Evolutionary conservation across 1,139 yeast genomes (phyloP).

Genomic region (Keqinozyma sinolaborantium): DNA sequence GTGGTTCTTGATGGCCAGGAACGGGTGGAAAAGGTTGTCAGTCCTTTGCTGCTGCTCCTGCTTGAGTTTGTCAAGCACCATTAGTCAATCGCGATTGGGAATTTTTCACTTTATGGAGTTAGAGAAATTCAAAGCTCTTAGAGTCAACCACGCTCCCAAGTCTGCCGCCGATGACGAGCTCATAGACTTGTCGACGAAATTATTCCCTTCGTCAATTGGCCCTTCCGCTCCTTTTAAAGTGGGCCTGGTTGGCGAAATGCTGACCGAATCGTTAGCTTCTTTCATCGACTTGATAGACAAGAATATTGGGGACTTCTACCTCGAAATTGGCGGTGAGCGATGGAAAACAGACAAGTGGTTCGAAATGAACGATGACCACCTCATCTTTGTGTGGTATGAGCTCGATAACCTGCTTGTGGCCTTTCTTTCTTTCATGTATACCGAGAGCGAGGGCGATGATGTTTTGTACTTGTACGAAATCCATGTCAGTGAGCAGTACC

Average conservation of each 20-base stretch:
- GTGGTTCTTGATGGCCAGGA: conserved; percentile 9
- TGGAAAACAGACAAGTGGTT: conserved; percentile 43
- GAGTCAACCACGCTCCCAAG: too few relatives aligned
- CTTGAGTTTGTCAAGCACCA: conserved; percentile 11
- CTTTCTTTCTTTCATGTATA: conserved; percentile 41
- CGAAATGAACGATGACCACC: conserved; percentile 46
- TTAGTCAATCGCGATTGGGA: too few relatives aligned
- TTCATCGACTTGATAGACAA: conserved; percentile 23
- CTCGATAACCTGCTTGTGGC: conserved; percentile 23
- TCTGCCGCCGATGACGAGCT: too few relatives aligned
- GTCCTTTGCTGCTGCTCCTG: conserved; percentile 16
- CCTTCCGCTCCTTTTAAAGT: too few relatives aligned
- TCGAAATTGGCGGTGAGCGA: conserved; percentile 26
- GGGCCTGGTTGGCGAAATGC: too few relatives aligned
- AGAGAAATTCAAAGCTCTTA: too few relatives aligned
- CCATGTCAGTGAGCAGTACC: conserved; percentile 34
- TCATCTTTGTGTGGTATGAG: conserved; percentile 32
- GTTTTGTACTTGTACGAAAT: conserved; percentile 54
- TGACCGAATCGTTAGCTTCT: too few relatives aligned
- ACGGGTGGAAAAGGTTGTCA: conserved; percentile 17
- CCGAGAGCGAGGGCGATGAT: conserved; percentile 23
- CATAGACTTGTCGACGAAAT: too few relatives aligned
- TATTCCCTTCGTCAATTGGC: too few relatives aligned
- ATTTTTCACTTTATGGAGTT: too few relatives aligned
- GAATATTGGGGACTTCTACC: conserved; percentile 30